Conservation (phyloP, 2,329 filamentous ascomycete species). For the Fusarium sterilihyphosum region DNA sequence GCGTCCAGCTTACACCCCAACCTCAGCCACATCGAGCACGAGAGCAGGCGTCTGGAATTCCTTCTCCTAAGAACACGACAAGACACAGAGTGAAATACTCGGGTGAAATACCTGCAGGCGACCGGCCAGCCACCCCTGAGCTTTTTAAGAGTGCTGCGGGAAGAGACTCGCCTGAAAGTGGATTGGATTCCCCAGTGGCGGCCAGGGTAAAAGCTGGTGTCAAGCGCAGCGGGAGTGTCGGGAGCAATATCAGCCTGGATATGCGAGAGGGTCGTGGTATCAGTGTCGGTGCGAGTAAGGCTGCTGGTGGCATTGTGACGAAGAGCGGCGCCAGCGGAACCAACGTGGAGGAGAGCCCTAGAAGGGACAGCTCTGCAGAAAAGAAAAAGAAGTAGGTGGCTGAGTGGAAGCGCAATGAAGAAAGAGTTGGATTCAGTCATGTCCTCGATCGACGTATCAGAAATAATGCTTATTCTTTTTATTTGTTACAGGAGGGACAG, state of each 20-base stretch:
- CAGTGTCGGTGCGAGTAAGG: conserved; percentile 51
- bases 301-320: conserved; percentile 50
- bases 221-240: conserved; percentile 41
- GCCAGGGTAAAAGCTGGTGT: conserved; percentile 20
- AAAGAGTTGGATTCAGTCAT: not conserved
- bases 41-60: conserved; percentile 33
- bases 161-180: conserved; percentile 32
- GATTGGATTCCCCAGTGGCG: conserved; percentile 25
- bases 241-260: conserved; percentile 54
- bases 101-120: conserved; percentile 10
- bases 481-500: conserved; percentile 5
- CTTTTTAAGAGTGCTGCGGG: conserved; percentile 1
- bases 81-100: conserved; percentile 26
- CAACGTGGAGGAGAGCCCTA: conserved; percentile 22
- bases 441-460: not conserved
- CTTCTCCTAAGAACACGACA: conserved; percentile 33
- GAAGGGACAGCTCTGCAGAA: conserved; percentile 19
- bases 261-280: conserved; percentile 53
- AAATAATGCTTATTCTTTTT: conserved; percentile 6
- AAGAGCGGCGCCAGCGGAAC: conserved; percentile 36
- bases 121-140: conserved; percentile 32
- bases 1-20: conserved; percentile 5
- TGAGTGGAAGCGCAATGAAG: not conserved
- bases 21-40: conserved; percentile 44
- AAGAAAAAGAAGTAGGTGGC: conserved; percentile 34